phyloP scores from a whole-genome alignment of 192 early-diverging fungal species.

The Funneliformis geosporum region DNA sequence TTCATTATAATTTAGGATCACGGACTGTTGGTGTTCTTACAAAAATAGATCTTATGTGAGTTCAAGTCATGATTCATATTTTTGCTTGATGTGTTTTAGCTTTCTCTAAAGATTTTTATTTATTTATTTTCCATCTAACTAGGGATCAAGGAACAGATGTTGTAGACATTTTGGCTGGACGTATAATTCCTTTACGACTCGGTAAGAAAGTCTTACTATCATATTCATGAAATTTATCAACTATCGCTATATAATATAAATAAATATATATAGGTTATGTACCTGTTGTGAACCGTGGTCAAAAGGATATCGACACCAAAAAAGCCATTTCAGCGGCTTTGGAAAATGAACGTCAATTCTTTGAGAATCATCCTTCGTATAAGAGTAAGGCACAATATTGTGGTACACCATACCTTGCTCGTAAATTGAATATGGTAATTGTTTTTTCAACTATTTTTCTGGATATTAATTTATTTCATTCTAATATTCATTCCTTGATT shows the following conservation, averaged over 20 bases:
- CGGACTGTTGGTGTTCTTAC: constrained; percentile 99
- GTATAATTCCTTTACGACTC: constrained; percentile 94
- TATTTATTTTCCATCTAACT: background rate
- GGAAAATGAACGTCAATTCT: constrained; percentile 88
- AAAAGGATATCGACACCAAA: constrained; percentile 94
- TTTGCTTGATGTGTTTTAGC: background rate
- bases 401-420: constrained; percentile 97
- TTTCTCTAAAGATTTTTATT: background rate
- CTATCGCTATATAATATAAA: background rate
- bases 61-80: background rate
- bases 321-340: constrained; percentile 87
- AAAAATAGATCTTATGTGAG: constrained; percentile 96
- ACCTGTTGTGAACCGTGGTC: constrained; percentile 98
- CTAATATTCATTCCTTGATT: background rate
- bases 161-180: constrained; percentile 96
- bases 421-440: constrained; percentile 91
- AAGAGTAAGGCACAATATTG: constrained; percentile 97
- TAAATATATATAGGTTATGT: constrained; percentile 76
- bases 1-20: constrained; percentile 42
- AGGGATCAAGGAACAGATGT: constrained; percentile 97
- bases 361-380: constrained; percentile 95
- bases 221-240: constrained; percentile 5
- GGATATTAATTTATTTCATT: background rate
- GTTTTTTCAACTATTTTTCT: background rate
- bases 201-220: constrained; percentile 48